phyloP scores from a whole-genome alignment of 257 asterid species.

The Primulina eburnea region DNA sequence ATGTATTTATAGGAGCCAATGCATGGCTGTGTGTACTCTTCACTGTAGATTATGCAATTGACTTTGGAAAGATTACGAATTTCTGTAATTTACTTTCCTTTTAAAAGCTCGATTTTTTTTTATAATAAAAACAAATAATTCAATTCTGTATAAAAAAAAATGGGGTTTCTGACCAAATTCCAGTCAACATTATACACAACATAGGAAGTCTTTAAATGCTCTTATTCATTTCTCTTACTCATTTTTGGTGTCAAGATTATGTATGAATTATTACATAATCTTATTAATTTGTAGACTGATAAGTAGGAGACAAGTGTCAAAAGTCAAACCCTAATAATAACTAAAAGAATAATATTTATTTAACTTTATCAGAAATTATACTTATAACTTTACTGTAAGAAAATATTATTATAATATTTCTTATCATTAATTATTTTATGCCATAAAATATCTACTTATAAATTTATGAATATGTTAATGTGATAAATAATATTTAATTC shows the following conservation, averaged over 20 bases:
- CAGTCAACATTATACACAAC: slow-evolving; percentile 9
- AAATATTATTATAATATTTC: too few relatives aligned
- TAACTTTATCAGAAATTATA: too few relatives aligned
- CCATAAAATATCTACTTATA: too few relatives aligned
- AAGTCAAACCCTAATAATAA: not conserved
- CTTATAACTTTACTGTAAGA: too few relatives aligned
- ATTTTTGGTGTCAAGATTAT: not conserved
- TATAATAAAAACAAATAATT: not conserved
- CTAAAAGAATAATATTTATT: too few relatives aligned
- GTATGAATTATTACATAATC: slow-evolving; percentile 18
- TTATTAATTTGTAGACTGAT: not conserved
- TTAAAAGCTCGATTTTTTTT: slow-evolving; percentile 18
- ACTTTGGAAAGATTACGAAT: not conserved
- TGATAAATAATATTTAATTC: too few relatives aligned
- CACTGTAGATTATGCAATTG: not conserved
- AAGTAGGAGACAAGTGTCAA: not conserved
- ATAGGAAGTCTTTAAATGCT: slow-evolving; percentile 18
- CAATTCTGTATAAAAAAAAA: not conserved
- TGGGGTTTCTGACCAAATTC: slow-evolving; percentile 25
- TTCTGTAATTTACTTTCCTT: slow-evolving; percentile 2
- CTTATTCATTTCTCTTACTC: slow-evolving; percentile 15
- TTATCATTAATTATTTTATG: too few relatives aligned
- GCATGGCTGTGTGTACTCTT: not conserved
- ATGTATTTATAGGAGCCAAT: not conserved
- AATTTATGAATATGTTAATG: too few relatives aligned